phyloP scores from a whole-genome alignment of 2,329 filamentous ascomycete species.

The Penicillium hesseltinei region DNA sequence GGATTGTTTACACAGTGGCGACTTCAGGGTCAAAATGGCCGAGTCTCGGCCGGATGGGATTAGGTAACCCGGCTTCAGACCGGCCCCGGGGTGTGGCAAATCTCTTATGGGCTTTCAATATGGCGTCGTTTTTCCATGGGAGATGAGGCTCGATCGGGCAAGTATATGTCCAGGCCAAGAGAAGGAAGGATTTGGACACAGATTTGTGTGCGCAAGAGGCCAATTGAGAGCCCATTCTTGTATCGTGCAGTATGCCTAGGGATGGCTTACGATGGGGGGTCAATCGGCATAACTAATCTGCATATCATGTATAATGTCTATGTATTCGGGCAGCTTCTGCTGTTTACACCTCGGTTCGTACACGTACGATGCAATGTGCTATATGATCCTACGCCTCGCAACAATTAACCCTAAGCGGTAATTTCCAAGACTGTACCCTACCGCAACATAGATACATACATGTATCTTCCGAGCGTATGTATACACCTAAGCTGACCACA shows the following conservation, averaged over 20 bases:
- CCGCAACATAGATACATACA: not conserved
- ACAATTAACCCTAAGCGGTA: not conserved
- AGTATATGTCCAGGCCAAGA: not conserved
- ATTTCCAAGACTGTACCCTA: not conserved
- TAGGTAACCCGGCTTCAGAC: not conserved
- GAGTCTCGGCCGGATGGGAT: conserved; percentile 14
- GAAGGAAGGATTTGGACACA: not conserved
- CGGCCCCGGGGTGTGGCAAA: not conserved
- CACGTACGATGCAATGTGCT: too few species aligned
- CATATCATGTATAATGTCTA: not conserved
- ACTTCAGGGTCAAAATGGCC: not conserved
- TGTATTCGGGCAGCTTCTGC: not conserved
- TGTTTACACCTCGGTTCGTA: not conserved
- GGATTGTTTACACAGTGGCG: conserved; percentile 3
- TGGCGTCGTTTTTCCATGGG: not conserved
- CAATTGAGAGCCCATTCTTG: not conserved
- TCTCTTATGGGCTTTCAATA: not conserved
- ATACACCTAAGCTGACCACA: not conserved
- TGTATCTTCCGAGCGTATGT: not conserved
- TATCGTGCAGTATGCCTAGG: too few species aligned
- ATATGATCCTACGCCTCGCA: not conserved
- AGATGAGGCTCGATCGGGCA: not conserved
- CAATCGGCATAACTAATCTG: not conserved
- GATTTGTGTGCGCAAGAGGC: not conserved
- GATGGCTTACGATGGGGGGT: not conserved